These are phyloP conservation scores for Nakazawaea sp. DNA, from an alignment of 805 yeast genomes.

Conservation along the genomic window DNA sequence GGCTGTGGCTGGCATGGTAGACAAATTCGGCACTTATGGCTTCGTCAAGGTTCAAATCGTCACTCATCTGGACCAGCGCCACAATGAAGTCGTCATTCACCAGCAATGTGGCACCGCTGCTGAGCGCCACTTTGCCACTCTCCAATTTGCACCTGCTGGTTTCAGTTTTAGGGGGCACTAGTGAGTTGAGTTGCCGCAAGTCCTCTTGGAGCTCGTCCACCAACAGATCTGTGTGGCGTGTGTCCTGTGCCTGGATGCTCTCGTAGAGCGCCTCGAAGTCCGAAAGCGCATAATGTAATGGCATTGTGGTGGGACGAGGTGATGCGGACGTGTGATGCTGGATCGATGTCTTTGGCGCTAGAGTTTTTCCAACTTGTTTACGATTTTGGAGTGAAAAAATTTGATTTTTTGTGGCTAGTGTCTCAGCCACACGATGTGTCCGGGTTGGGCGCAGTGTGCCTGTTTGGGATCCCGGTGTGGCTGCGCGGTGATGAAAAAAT, in stretches of 20 bases:
- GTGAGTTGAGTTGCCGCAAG: constrained; percentile 32
- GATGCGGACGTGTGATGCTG: no score
- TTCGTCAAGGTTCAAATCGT: constrained; percentile 72
- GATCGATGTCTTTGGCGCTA: no score
- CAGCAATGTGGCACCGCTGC: constrained; percentile 51
- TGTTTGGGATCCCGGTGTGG: no score
- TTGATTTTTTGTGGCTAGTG: no score
- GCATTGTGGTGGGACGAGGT: constrained; percentile 1
- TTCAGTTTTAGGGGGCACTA: constrained; percentile 34
- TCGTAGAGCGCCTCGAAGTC: constrained; percentile 31
- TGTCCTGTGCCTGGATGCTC: constrained; percentile 24
- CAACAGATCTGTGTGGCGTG: constrained; percentile 13
- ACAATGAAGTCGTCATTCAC: constrained; percentile 62
- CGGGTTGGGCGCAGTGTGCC: no score
- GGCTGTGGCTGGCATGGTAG: constrained; percentile 33
- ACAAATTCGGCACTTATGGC: constrained; percentile 65
- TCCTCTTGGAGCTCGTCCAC: constrained; percentile 34
- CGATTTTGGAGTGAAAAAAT: no score
- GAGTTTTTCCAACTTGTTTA: no score
- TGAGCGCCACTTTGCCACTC: constrained; percentile 38
- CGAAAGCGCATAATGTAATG: constrained; percentile 25
- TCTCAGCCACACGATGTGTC: no score
- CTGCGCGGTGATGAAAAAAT: no score
- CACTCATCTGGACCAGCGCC: constrained; percentile 50
- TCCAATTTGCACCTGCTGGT: constrained; percentile 40